A percentile compares a stretch with the other conserved stretches of the same genome.
Evolutionary conservation across 2,329 filamentous ascomycete species (phyloP).

Genomic region (Rutstroemia sp.): DNA sequence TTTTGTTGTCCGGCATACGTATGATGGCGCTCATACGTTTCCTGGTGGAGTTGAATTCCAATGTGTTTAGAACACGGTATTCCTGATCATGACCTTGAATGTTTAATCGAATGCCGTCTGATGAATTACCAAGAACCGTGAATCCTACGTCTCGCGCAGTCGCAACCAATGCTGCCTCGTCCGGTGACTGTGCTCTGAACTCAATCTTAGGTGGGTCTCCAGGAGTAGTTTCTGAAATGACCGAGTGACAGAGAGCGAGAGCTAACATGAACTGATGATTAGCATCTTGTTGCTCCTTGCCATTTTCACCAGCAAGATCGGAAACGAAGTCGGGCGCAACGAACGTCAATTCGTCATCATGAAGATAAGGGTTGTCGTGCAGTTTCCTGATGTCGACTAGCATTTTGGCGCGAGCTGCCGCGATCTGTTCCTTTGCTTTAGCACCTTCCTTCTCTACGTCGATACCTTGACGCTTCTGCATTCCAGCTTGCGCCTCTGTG

Average conservation of each 20-base stretch:
- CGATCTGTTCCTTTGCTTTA: constrained; percentile 69
- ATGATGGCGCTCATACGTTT: constrained; percentile 98
- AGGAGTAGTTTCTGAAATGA: constrained; percentile 82
- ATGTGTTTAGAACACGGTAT: constrained; percentile 84
- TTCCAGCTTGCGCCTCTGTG: constrained; percentile 91
- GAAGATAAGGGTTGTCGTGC: constrained; percentile 84
- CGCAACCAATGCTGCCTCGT: constrained; percentile 88
- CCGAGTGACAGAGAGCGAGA: constrained; percentile 91
- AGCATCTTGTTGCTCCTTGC: constrained; percentile 66
- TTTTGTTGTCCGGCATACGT: constrained; percentile 83
- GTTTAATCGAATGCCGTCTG: constrained; percentile 78
- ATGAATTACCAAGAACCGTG: constrained; percentile 74
- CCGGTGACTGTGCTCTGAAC: constrained; percentile 95
- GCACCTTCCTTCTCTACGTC: constrained; percentile 76
- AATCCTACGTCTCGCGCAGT: constrained; percentile 95
- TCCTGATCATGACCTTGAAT: constrained; percentile 77
- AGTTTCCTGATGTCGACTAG: constrained; percentile 65
- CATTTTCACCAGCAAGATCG: constrained; percentile 72
- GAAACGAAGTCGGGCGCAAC: constrained; percentile 82
- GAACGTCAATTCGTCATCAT: constrained; percentile 86
- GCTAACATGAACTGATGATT: constrained; percentile 91
- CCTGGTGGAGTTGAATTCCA: constrained; percentile 94
- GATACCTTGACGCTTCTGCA: constrained; percentile 86
- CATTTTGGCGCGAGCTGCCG: constrained; percentile 65
- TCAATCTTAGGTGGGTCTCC: constrained; percentile 87